Conservation (phyloP, 2,329 filamentous ascomycete genomes). For the Periconia sp. region DNA sequence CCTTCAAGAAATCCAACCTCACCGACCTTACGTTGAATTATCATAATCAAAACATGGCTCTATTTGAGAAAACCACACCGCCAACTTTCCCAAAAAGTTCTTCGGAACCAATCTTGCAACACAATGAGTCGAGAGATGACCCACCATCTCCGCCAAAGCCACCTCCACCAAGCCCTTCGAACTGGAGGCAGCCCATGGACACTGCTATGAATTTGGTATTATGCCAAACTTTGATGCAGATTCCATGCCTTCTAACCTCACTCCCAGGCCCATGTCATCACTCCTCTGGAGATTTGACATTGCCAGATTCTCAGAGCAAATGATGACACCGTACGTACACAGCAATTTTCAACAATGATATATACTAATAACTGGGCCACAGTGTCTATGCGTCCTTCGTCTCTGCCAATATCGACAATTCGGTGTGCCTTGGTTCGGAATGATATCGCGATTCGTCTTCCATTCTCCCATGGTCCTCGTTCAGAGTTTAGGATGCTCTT, state of each 20-base stretch:
- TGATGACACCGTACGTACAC: no score
- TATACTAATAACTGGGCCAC: no score
- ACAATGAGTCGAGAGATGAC: conserved; percentile 37
- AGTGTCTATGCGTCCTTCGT: no score
- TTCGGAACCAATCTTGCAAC: conserved; percentile 4
- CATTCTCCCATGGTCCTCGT: no score
- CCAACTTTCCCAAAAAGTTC: not conserved
- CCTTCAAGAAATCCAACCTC: no score
- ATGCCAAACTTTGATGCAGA: conserved; percentile 4
- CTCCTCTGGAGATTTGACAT: not conserved
- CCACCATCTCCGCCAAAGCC: conserved; percentile 44
- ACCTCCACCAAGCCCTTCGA: conserved; percentile 42
- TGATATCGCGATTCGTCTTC: no score
- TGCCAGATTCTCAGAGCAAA: not conserved
- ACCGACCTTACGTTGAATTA: no score
- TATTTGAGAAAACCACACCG: not conserved
- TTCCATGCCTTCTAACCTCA: not conserved
- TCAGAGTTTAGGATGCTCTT: no score
- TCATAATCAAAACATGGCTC: not conserved
- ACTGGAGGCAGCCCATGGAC: conserved; percentile 26
- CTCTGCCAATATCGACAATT: no score
- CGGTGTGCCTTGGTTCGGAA: no score
- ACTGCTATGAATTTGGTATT: conserved; percentile 8
- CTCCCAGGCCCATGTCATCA: conserved; percentile 1
- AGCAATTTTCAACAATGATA: no score